Conservation (phyloP, 306 rosid species). For the Malus sylvestris region DNA sequence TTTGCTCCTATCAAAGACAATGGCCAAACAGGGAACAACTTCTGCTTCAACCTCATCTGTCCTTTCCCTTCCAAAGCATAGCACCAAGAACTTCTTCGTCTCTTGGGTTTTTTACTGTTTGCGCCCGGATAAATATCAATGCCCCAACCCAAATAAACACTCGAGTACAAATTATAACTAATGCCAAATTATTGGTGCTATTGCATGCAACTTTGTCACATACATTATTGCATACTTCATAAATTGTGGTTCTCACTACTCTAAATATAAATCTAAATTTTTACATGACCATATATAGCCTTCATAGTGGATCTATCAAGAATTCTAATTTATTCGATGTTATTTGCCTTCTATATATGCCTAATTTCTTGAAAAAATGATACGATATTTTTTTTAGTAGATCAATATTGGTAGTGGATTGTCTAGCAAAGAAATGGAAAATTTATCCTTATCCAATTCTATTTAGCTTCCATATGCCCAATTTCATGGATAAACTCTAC, state of each 20-base stretch:
- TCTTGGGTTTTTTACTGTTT: conserved; percentile 20
- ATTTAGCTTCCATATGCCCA: too few species aligned
- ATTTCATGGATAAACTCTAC: too few species aligned
- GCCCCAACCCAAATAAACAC: neutral
- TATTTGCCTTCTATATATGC: neutral
- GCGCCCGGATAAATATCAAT: conserved; percentile 19
- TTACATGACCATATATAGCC: neutral
- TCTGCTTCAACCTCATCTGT: conserved; percentile 38
- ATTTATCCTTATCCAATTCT: neutral
- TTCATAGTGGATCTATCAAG: neutral
- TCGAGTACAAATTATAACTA: neutral
- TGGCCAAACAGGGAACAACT: conserved; percentile 34
- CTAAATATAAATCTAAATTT: neutral
- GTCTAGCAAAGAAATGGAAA: neutral
- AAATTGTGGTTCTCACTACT: neutral
- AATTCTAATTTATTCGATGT: neutral
- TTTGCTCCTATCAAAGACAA: conserved; percentile 26
- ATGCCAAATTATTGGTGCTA: neutral
- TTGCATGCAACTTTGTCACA: neutral
- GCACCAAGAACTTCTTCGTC: neutral
- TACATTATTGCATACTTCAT: neutral
- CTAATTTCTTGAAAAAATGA: neutral
- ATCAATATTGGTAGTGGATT: too few species aligned
- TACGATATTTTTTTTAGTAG: too few species aligned
- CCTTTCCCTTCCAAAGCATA: conserved; percentile 19